These are phyloP conservation scores for Termitomyces sp. DNA, from an alignment of 768 basidiomycete species.

Conservation along the genomic window DNA sequence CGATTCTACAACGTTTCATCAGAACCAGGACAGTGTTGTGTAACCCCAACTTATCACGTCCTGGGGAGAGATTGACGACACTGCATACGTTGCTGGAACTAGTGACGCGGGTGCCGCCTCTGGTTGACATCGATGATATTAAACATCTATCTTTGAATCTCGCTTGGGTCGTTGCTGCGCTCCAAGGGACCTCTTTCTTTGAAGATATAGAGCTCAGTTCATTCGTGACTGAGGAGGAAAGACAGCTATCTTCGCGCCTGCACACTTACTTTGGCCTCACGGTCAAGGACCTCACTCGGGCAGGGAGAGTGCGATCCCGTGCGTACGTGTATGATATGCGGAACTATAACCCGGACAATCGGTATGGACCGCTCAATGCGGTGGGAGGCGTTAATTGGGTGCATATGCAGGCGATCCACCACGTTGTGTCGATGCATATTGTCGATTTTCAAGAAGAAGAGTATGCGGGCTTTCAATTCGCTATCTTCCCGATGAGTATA, in stretches of 20 bases:
- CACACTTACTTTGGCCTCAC: slow-evolving; percentile 58
- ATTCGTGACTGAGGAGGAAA: slow-evolving; percentile 27
- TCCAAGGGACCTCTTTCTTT: slow-evolving; percentile 40
- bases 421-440: slow-evolving; percentile 49
- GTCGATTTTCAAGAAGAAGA: slow-evolving; percentile 30
- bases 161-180: slow-evolving; percentile 39
- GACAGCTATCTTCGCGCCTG: slow-evolving; percentile 42
- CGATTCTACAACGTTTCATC: slow-evolving; percentile 47
- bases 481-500: slow-evolving; percentile 44
- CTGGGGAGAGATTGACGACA: slow-evolving; percentile 35
- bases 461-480: slow-evolving; percentile 26
- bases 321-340: slow-evolving; percentile 59
- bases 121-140: slow-evolving; percentile 13
- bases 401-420: slow-evolving; percentile 50
- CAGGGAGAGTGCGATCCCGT: slow-evolving; percentile 34
- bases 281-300: slow-evolving; percentile 27
- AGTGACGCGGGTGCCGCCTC: slow-evolving; percentile 34
- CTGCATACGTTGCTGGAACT: slow-evolving; percentile 49
- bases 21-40: slow-evolving; percentile 45
- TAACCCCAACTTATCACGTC: slow-evolving; percentile 25
- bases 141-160: slow-evolving; percentile 42
- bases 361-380: slow-evolving; percentile 51
- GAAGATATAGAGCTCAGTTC: slow-evolving; percentile 21
- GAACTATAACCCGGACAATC: slow-evolving; percentile 43
- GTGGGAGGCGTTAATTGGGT: slow-evolving; percentile 55